phyloP scores from a whole-genome alignment of 345 rosid species.

The Hypericum perforatum region DNA sequence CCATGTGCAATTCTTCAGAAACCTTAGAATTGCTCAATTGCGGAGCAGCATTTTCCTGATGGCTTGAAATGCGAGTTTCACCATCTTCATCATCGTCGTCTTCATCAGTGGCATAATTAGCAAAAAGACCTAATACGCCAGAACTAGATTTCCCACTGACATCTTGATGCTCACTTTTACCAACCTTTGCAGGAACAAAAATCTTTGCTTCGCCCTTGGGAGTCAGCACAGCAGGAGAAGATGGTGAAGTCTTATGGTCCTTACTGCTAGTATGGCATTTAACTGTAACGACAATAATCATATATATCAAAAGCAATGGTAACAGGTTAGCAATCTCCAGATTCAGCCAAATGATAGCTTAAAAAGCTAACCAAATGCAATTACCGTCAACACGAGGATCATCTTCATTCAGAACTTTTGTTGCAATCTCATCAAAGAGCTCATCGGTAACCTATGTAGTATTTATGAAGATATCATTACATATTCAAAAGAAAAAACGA shows the following conservation, averaged over 20 bases:
- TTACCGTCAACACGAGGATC: slow-evolving; percentile 48
- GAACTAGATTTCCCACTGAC: slow-evolving; percentile 44
- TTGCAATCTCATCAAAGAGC: slow-evolving; percentile 90
- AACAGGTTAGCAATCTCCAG: slow-evolving; percentile 3
- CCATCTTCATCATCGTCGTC: slow-evolving; percentile 45
- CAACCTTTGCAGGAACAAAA: slow-evolving; percentile 34
- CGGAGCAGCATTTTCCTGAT: slow-evolving; percentile 19
- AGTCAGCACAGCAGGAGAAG: slow-evolving; percentile 25
- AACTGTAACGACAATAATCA: slow-evolving; percentile 27
- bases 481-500: slow-evolving; percentile 6
- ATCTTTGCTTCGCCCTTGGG: slow-evolving; percentile 46
- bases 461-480: slow-evolving; percentile 17
- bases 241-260: slow-evolving; percentile 30
- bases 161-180: slow-evolving; percentile 27
- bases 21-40: slow-evolving; percentile 26
- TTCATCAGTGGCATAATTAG: slow-evolving; percentile 84
- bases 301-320: not conserved
- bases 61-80: slow-evolving; percentile 26
- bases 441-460: slow-evolving; percentile 95
- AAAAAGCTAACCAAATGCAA: slow-evolving; percentile 3
- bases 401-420: slow-evolving; percentile 77
- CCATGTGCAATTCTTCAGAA: slow-evolving; percentile 22
- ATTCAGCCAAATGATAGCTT: slow-evolving; percentile 2
- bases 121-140: slow-evolving; percentile 67
- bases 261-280: slow-evolving; percentile 24